Conservation (phyloP, 2,329 filamentous ascomycete genomes). For the Emericellopsis atlantica region DNA sequence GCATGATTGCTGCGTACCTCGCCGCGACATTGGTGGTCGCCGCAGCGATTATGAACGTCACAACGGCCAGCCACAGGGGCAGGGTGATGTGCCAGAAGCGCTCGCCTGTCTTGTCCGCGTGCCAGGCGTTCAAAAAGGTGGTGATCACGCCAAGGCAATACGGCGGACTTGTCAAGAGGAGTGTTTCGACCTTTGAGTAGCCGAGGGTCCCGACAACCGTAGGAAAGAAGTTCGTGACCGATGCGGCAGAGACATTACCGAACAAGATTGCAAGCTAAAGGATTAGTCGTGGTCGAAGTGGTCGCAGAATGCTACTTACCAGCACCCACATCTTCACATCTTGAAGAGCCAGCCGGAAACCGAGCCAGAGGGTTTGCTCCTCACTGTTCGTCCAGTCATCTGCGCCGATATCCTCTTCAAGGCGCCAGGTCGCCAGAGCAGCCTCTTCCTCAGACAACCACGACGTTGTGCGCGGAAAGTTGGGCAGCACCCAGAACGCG, state of each 20-base stretch:
- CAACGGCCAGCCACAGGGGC: constrained; percentile 48
- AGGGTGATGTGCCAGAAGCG: constrained; percentile 55
- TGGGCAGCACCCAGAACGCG: constrained; percentile 39
- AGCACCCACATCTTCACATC: constrained; percentile 50
- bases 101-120: constrained; percentile 60
- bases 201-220: constrained; percentile 10
- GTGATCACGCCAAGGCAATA: constrained; percentile 18
- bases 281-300: constrained; percentile 43
- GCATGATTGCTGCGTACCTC: constrained; percentile 59
- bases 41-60: constrained; percentile 56
- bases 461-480: constrained; percentile 27
- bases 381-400: constrained; percentile 30
- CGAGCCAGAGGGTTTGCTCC: constrained; percentile 20
- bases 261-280: constrained; percentile 4
- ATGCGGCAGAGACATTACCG: constrained; percentile 2
- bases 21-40: constrained; percentile 46
- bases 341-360: constrained; percentile 38
- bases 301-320: constrained; percentile 19
- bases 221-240: constrained; percentile 11
- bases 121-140: constrained; percentile 53
- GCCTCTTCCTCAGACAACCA: constrained; percentile 32
- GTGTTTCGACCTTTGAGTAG: constrained; percentile 8
- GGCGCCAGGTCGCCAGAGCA: constrained; percentile 44
- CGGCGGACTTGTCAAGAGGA: constrained; percentile 10
- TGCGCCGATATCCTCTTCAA: constrained; percentile 52